phyloP scores from a whole-genome alignment of 768 basidiomycete genomes.

The Podaxis sp. region DNA sequence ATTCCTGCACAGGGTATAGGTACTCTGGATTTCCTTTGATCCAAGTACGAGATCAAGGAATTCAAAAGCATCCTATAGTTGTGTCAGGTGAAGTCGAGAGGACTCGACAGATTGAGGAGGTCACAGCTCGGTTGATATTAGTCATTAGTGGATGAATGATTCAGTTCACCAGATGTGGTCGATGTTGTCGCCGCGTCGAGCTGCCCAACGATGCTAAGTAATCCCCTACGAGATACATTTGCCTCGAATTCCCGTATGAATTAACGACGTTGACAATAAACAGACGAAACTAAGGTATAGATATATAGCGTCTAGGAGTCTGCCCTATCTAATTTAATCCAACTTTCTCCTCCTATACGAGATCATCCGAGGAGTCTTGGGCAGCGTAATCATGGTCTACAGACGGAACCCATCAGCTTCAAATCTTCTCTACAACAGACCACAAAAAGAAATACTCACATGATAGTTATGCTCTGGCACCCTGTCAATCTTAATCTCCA shows the following conservation, averaged over 20 bases:
- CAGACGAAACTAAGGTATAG: constrained; percentile 2
- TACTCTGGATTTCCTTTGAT: no score
- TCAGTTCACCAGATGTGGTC: no score
- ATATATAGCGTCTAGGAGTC: constrained; percentile 2
- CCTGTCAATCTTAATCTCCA: constrained; percentile 70
- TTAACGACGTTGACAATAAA: neutral
- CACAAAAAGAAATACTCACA: constrained; percentile 44
- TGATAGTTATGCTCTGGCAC: constrained; percentile 90
- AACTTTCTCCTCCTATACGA: constrained; percentile 65
- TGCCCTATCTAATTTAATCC: constrained; percentile 29
- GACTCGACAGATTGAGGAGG: no score
- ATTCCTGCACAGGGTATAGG: no score
- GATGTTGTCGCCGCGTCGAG: no score
- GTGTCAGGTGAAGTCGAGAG: no score
- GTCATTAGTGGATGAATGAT: no score
- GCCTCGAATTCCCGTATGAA: neutral
- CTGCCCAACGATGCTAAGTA: neutral
- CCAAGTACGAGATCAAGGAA: no score
- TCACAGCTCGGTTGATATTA: no score
- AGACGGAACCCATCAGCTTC: neutral
- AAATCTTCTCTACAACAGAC: neutral
- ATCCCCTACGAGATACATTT: neutral
- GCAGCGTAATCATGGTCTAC: constrained; percentile 94
- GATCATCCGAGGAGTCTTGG: constrained; percentile 65
- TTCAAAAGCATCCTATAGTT: no score